These are phyloP conservation scores for Melocanna baccifera DNA, from an alignment of 176 grass and related monocot genomes.

Conservation along the genomic window DNA sequence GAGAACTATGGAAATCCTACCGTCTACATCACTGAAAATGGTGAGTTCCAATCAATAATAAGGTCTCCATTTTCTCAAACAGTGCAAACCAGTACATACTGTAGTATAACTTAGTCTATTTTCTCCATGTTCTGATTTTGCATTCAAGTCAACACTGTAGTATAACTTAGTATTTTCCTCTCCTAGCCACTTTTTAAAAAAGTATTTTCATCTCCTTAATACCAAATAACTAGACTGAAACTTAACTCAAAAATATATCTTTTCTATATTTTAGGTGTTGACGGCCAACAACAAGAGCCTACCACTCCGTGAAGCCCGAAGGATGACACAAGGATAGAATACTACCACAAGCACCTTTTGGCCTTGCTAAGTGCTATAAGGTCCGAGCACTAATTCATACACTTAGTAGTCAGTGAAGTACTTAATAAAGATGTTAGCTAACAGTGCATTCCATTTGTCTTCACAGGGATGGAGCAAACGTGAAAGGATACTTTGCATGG, in stretches of 20 bases:
- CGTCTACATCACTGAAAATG: constrained; percentile 66
- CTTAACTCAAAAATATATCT: background rate
- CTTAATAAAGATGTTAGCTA: too few species aligned
- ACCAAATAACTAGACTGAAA: background rate
- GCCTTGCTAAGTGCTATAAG: constrained; percentile 50
- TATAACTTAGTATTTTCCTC: background rate
- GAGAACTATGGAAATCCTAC: constrained; percentile 44
- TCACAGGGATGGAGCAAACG: constrained; percentile 45
- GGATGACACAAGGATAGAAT: constrained; percentile 54
- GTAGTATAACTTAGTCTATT: background rate
- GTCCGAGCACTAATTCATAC: constrained; percentile 4
- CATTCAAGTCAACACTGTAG: background rate
- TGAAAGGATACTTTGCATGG: constrained; percentile 53
- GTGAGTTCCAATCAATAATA: constrained; percentile 1
- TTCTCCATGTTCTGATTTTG: background rate
- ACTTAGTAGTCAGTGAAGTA: too few species aligned
- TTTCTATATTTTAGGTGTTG: constrained; percentile 9
- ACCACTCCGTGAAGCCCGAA: constrained; percentile 45
- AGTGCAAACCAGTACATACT: background rate
- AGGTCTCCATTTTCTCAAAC: background rate
- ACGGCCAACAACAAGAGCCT: constrained; percentile 40
- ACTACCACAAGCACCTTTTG: constrained; percentile 49
- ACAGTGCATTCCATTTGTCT: background rate
- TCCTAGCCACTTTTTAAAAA: too few species aligned
- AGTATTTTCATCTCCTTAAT: too few species aligned